Base-by-base conservation (phyloP, 2,329 filamentous ascomycete genomes). In the Fusarium nanum region DNA sequence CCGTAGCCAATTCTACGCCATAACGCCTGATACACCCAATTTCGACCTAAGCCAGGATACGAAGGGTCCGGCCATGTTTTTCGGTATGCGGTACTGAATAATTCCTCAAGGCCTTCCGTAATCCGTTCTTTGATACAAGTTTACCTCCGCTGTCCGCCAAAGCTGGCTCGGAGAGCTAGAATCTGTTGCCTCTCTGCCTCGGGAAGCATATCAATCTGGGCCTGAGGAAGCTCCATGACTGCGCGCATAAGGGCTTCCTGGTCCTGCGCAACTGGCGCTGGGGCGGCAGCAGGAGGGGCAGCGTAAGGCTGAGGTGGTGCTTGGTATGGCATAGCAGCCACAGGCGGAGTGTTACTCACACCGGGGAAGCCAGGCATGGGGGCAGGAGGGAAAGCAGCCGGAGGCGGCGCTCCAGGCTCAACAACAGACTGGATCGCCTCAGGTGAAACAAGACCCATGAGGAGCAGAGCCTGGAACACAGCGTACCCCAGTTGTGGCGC, bases 401-500 rank as follows among this genome's bases (percentile, higher is more conserved):
- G 77, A 13, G 78, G 80, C 30, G 82, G 69, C 79, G 83, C 78
- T 82, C 84, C 68, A 7, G 84, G 81, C 76, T 97, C 92, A 56
- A 98, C 87, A 30, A 98, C 93, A 7, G 92, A 91, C 68, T 91
- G 88, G 57, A 98, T 90, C 5, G 94, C 90, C 74, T 91, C 90
- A 16, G 93, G 92, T 61, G 96, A 95, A 59, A 98, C 93, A 12
- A 98, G 89, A 47, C 94, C 93, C 88, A 98, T 96, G 40, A 98
- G 88, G 4, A 98, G 88, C 12, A 98, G 87, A 25, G 94, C 92
- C 81, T 98, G 95, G 82, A 98, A 98, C 71, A 98, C 92, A 61
- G 96, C 96, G 76, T 97, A 98, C 7, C 93, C 90, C 46, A 99
- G 89, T 81, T 99, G 96, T 0, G 96, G 96, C 3, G 94, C 94